Evolutionary conservation across 1,284 basidiomycete species (phyloP), one percentile per base, ranked within the genome.

Genomic region (Malassezia sympodialis): DNA sequence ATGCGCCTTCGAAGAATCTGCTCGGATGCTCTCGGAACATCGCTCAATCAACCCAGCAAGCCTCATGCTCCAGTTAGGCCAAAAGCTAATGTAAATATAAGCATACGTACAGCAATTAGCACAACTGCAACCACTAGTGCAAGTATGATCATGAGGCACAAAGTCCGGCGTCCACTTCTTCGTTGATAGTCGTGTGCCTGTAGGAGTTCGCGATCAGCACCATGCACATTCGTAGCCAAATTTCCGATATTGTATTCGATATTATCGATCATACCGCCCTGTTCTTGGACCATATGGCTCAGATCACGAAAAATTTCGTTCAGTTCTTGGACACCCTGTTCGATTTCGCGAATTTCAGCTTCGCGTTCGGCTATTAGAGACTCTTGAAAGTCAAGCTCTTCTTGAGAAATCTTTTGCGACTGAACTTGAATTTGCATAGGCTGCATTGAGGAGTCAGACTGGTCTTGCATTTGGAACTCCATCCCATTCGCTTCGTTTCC

Each of bases 301-400:
- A 99, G 78, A 76, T 98, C 93, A 39, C 89, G 82, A 80, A 99
- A 98, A 68, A 99, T 96, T 76, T 96, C 90, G 46, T 90, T 85
- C 43, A 99, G 79, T 75, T 99, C 93, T 69, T 96, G 90, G 51
- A 99, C 96, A 6, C 94, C 93, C 1, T 83, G 85, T 77, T 98
- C 94, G 59, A 99, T 99, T 72, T 96, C 91, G 41, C 87, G 83
- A 56, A 98, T 98, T 72, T 96, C 93, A 0, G 80, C 80, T 75
- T 99, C 93, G 17, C 94, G 87, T 75, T 96, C 93, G 55, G 87
- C 87, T 59, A 98, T 94, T 32, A 98, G 78, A 11, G 88, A 87
- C 69, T 99, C 93, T 74, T 98, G 94, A 75, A 93, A 93, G 32
- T 90, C 90, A 26, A 96, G 81, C 75, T 98, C 93, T 84, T 47